These are phyloP conservation scores for Penicillium herquei DNA, from an alignment of 495 filamentous ascomycete genomes.

Conservation along the genomic window DNA sequence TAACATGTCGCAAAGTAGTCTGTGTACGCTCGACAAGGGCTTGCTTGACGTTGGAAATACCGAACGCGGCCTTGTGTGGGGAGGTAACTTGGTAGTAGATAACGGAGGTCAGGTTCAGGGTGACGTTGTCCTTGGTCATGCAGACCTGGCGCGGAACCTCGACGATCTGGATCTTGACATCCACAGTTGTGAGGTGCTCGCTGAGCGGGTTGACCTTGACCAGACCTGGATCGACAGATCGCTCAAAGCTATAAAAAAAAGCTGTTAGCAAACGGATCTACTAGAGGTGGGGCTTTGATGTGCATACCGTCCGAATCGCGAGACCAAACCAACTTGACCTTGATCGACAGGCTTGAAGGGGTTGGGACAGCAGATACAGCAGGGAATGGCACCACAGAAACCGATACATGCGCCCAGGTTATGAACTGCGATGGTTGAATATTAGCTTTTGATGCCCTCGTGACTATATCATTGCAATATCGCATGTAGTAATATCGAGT, in stretches of 20 bases:
- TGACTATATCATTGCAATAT: neutral
- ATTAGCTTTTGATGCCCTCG: neutral
- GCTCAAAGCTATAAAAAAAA: slow-evolving; percentile 63
- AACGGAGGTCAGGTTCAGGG: slow-evolving; percentile 86
- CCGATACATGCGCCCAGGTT: slow-evolving; percentile 74
- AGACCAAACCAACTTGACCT: slow-evolving; percentile 92
- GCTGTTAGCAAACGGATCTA: slow-evolving; percentile 1
- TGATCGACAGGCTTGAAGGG: slow-evolving; percentile 93
- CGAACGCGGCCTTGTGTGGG: slow-evolving; percentile 96
- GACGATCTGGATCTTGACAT: slow-evolving; percentile 99
- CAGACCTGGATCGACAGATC: slow-evolving; percentile 93
- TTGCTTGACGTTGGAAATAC: slow-evolving; percentile 90
- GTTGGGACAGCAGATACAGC: slow-evolving; percentile 91
- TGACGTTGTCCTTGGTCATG: slow-evolving; percentile 99
- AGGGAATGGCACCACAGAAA: slow-evolving; percentile 82
- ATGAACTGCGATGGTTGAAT: slow-evolving; percentile 55
- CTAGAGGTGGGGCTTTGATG: neutral
- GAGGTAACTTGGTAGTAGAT: slow-evolving; percentile 99
- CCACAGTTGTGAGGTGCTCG: slow-evolving; percentile 84
- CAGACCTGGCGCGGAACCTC: slow-evolving; percentile 95
- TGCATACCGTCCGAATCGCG: slow-evolving; percentile 78
- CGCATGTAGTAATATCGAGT: neutral
- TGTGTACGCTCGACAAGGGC: slow-evolving; percentile 97
- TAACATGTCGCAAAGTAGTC: slow-evolving; percentile 95
- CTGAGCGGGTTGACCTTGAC: slow-evolving; percentile 98